These are phyloP conservation scores for Retiboletus flavoniger DNA, from an alignment of 1,284 basidiomycete species.

Conservation along the genomic window DNA sequence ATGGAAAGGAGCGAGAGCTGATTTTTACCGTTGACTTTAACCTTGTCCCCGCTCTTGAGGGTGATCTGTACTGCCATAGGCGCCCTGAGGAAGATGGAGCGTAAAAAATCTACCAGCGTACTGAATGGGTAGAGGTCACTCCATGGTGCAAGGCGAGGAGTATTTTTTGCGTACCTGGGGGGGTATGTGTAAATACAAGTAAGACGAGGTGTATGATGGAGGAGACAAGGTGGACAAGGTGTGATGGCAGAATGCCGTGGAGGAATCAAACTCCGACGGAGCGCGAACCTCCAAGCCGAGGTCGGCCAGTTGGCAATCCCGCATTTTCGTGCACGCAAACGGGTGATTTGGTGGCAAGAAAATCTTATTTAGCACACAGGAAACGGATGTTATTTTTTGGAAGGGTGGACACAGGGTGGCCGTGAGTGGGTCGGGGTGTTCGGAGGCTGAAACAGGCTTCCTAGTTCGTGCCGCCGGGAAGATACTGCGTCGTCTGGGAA, in stretches of 20 bases:
- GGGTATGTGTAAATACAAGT: constrained; percentile 23
- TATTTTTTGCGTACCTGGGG: constrained; percentile 30
- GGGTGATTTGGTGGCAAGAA: not conserved
- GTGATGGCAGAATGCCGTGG: constrained; percentile 32
- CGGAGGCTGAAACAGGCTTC: constrained; percentile 16
- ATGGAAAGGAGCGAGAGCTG: constrained; percentile 23
- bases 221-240: constrained; percentile 39
- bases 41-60: constrained; percentile 76
- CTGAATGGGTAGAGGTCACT: constrained; percentile 6
- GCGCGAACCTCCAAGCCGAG: constrained; percentile 32
- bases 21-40: constrained; percentile 76
- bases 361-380: not conserved
- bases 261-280: constrained; percentile 36
- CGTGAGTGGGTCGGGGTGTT: not conserved
- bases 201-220: constrained; percentile 28
- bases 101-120: constrained; percentile 28
- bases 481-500: not conserved
- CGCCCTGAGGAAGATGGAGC: constrained; percentile 11
- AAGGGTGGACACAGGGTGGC: not conserved
- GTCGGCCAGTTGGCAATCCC: not conserved
- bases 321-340: not conserved
- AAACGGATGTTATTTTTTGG: not conserved
- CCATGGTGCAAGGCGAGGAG: not conserved
- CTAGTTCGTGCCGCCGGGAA: constrained; percentile 15
- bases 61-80: constrained; percentile 33